Evolutionary conservation across 169 alveolate species (phyloP), one percentile per base, ranked within the genome.

Genomic region (Eimeria praecox): DNA sequence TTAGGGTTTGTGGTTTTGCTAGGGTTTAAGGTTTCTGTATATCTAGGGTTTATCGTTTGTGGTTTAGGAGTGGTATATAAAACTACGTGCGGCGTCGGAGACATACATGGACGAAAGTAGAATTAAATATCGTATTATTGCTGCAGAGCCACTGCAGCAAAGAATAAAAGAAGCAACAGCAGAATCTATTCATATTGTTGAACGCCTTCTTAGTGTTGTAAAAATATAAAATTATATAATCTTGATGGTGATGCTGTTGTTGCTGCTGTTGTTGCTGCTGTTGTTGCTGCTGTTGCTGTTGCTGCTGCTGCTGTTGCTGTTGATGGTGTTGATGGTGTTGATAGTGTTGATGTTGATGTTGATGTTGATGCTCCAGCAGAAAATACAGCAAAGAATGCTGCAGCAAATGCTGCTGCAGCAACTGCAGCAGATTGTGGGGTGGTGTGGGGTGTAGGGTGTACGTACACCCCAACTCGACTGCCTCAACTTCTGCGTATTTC

Each of bases 181-280:
- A 75, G 86, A n/a, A 75, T 46, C 9, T 5, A 6, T 14, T 9
- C 44, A 30, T 12, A 30, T 75, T 8, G 86, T 33, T 14, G 30
- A 54, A 54, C 56, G 38, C 12, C 8, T 33, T 14, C 44, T 75
- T n/a, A 14, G 9, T 9, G 86, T 35, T 38, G 86, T 75, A 9
- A n/a, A 38, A 14, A 27, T 46, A 14, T 10, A 38, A 14, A 75
- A 38, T 30, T 38, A 12, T 99, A 99, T 95, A 98, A 99, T 97
- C 99, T 99, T 95, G 99, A 99, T 97, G 97, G 99, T 59, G 78
- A 96, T 46, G 98, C 98, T 94, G 97, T 96, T 38, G 89, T 97
- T 66, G 97, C 97, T 38, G 96, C 95, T 82, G 95, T 96, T 59
- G 99, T 99, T 56, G 66, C 66, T 56, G 66, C 66, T 56, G 66